A percentile compares a stretch with the other conserved stretches of the same genome.
phyloP scores from a whole-genome alignment of 805 yeast species.

The Metschnikowia lunata region DNA sequence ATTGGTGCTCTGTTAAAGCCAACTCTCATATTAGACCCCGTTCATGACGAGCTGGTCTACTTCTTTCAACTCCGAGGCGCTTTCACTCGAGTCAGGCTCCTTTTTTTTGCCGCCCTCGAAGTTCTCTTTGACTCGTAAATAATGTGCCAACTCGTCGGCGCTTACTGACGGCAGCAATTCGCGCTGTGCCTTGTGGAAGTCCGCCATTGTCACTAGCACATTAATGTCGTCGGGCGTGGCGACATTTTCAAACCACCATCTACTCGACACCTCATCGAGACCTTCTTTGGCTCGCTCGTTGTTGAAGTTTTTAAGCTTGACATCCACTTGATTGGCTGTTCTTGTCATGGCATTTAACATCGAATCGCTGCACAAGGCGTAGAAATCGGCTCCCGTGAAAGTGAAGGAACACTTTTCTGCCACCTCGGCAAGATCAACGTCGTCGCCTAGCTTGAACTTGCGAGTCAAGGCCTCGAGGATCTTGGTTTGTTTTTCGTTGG shows the following conservation, averaged over 20 bases:
- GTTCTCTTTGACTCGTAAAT: slow-evolving; percentile 68
- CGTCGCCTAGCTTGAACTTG: slow-evolving; percentile 60
- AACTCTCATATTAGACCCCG: neutral
- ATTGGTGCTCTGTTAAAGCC: no score
- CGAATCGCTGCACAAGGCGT: slow-evolving; percentile 92
- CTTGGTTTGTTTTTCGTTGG: slow-evolving; percentile 81
- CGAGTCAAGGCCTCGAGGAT: slow-evolving; percentile 85
- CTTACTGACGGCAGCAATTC: slow-evolving; percentile 84
- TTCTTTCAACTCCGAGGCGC: neutral
- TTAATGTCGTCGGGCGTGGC: slow-evolving; percentile 63
- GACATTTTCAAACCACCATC: slow-evolving; percentile 88
- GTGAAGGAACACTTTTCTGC: slow-evolving; percentile 78
- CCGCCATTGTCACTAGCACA: slow-evolving; percentile 66
- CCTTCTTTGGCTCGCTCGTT: slow-evolving; percentile 23
- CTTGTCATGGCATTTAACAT: slow-evolving; percentile 96
- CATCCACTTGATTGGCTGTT: slow-evolving; percentile 72
- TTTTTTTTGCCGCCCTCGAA: slow-evolving; percentile 67
- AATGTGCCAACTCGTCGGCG: slow-evolving; percentile 79
- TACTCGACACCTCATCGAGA: slow-evolving; percentile 49
- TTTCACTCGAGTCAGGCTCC: slow-evolving; percentile 7
- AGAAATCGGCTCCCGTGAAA: slow-evolving; percentile 97
- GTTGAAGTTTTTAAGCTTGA: slow-evolving; percentile 54
- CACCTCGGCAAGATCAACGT: slow-evolving; percentile 54
- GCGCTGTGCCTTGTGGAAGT: slow-evolving; percentile 70
- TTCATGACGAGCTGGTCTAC: neutral